These are phyloP conservation scores for Coccomyxa sp. DNA, from an alignment of 139 green algal genomes.

Conservation along the genomic window DNA sequence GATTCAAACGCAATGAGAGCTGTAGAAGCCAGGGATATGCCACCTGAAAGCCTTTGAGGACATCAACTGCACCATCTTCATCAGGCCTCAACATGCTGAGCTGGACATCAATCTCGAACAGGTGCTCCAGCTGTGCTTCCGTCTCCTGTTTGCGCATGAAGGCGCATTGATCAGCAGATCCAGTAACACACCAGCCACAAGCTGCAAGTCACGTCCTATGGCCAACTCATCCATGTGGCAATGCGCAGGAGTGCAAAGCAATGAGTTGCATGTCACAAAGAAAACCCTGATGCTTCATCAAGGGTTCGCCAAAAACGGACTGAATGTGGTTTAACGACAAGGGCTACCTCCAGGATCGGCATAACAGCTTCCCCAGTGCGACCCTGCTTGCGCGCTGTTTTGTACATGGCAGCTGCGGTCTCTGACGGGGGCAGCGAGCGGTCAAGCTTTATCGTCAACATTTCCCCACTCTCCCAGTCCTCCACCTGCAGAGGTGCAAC, in stretches of 20 bases:
- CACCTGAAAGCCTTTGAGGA: constrained; percentile 16
- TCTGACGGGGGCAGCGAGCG: constrained; percentile 28
- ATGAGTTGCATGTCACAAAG: too few species aligned
- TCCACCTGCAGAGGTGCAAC: not conserved
- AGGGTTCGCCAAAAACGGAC: not conserved
- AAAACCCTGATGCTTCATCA: not conserved
- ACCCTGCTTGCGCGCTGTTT: constrained; percentile 56
- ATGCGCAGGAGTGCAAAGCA: not conserved
- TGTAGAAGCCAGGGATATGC: not conserved
- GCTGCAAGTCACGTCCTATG: not conserved
- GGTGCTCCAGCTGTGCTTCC: not conserved
- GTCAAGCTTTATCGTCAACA: not conserved
- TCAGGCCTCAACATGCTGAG: not conserved
- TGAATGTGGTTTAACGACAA: not conserved
- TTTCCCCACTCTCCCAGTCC: not conserved
- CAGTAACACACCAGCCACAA: not conserved
- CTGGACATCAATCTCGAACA: not conserved
- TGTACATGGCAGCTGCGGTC: constrained; percentile 61
- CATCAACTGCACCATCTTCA: constrained; percentile 21
- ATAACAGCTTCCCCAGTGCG: constrained; percentile 46
- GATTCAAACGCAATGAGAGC: not conserved
- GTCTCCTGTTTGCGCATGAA: not conserved
- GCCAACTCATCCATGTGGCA: not conserved
- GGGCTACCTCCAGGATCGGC: constrained; percentile 53
- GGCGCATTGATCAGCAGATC: not conserved